Evolutionary conservation across 2,329 filamentous ascomycete genomes (phyloP).

Genomic region (Penicillium psychrosexuale): DNA sequence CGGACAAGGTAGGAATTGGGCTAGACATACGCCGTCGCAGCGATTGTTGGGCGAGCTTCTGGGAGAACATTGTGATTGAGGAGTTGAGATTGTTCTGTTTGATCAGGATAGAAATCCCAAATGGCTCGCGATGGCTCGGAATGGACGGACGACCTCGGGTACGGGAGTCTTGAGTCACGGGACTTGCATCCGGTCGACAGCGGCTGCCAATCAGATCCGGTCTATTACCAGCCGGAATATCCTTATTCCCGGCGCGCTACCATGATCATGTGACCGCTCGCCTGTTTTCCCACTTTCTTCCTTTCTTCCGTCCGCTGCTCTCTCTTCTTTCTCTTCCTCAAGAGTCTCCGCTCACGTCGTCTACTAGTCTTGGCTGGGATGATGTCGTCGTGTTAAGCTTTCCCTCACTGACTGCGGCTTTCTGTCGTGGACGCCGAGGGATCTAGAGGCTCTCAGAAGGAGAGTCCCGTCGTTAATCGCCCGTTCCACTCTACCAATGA

Average conservation of each 20-base stretch:
- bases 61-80: constrained; percentile 44
- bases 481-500: constrained; percentile 47
- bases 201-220: constrained; percentile 33
- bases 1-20: not conserved
- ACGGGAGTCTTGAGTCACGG: constrained; percentile 32
- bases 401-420: constrained; percentile 44
- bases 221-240: constrained; percentile 40
- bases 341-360: constrained; percentile 42
- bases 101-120: constrained; percentile 16
- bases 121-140: constrained; percentile 34
- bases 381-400: constrained; percentile 39
- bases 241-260: constrained; percentile 28
- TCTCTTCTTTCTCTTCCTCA: constrained; percentile 27
- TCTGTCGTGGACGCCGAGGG: constrained; percentile 45
- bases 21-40: constrained; percentile 48
- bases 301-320: constrained; percentile 11
- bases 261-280: constrained; percentile 16
- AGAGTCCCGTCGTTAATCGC: constrained; percentile 51
- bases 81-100: constrained; percentile 17
- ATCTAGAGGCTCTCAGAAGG: constrained; percentile 41
- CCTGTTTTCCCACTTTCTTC: constrained; percentile 18
- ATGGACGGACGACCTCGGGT: constrained; percentile 41
- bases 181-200: constrained; percentile 19
- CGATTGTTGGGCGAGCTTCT: constrained; percentile 48
- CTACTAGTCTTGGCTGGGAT: constrained; percentile 34